A percentile compares a stretch with the other conserved stretches of the same genome.
Evolutionary conservation across 1,284 basidiomycete genomes (phyloP).

Genomic region (Agroathelia rolfsii): DNA sequence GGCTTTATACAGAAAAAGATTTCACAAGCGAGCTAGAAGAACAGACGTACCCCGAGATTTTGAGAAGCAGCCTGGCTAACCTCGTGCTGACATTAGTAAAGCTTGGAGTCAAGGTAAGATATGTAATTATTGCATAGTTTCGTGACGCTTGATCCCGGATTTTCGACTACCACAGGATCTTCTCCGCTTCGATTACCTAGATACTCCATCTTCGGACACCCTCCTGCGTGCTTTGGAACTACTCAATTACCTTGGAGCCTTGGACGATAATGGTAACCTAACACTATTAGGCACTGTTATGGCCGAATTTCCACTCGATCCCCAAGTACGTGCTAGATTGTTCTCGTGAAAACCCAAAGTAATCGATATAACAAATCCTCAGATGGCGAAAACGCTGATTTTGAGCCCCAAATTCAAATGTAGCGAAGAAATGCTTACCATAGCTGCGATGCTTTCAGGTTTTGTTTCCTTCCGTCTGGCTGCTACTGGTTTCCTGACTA

Average conservation of each 20-base stretch:
- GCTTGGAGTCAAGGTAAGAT: conserved; percentile 74
- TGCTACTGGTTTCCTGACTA: too few species aligned
- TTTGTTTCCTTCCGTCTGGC: too few species aligned
- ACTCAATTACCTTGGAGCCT: conserved; percentile 84
- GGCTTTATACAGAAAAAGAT: conserved; percentile 95
- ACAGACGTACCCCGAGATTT: conserved; percentile 93
- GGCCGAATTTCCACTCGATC: conserved; percentile 98
- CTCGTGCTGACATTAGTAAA: conserved; percentile 93
- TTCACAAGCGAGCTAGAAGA: conserved; percentile 94
- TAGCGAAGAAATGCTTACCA: conserved; percentile 91
- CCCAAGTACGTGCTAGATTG: conserved; percentile 50
- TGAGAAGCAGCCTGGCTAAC: conserved; percentile 88
- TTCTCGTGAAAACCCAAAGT: neutral
- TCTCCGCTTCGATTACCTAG: conserved; percentile 91
- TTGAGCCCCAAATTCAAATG: conserved; percentile 92
- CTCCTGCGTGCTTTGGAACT: conserved; percentile 96
- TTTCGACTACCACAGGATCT: conserved; percentile 74
- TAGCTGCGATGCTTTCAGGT: conserved; percentile 95
- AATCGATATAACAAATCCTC: conserved; percentile 2
- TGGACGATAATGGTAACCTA: conserved; percentile 92
- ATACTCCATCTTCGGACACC: conserved; percentile 94
- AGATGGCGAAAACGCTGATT: conserved; percentile 92
- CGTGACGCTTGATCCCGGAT: too few species aligned
- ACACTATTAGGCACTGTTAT: conserved; percentile 85
- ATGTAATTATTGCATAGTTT: too few species aligned